Base-by-base conservation (phyloP, 2,329 filamentous ascomycete genomes). In the Blumeriella jaapii region DNA sequence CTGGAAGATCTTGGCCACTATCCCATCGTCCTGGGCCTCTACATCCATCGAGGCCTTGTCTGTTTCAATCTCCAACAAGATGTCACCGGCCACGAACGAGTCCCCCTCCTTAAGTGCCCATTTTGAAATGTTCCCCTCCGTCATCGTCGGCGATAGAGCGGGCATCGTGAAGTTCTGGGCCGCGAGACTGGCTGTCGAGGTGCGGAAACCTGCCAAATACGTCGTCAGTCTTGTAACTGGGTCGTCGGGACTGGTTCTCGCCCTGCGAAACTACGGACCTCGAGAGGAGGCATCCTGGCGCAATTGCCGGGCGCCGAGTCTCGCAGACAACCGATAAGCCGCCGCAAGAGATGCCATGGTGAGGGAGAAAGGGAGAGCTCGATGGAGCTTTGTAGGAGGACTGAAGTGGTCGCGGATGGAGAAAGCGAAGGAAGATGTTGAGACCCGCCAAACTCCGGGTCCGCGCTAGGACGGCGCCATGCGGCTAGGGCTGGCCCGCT, bases 31-130 rank as follows among this genome's bases (percentile, higher is more conserved):
- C 62, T 91, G 85, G 25, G 85, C 85, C 65, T 93, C 86, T 16
- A 93, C 85, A 51, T 93, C 86, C 84, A 93, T 93, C 38, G 83
- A 83, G 37, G 85, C 85, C 68, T 93, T 93, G 61, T 93, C 85
- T 40, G 85, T 93, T 64, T 93, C 85, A 57, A 93, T 91, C 62
- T 93, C 85, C 40, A 93, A 74, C 33, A 93, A 69, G 19, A 93
- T 83, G 59, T 93, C 85, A 48, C 85, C 85, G 39, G 84, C 81
- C 31, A 72, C 67, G 60, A 85, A 93, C 33, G 74, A 69, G 49
- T 91, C 82, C 56, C 84, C 85, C 64, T 93, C 85, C 61, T 89
- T 89, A 53, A 93, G 71, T 59, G 77, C 81, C 85, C 85, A 93
- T 42, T 62, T 73, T 30, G 82, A 72, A 54, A 93, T 93, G 61